A percentile compares a stretch with the other conserved stretches of the same genome.
Conservation (phyloP, 1,284 basidiomycete species). For the Irpex sp. region DNA sequence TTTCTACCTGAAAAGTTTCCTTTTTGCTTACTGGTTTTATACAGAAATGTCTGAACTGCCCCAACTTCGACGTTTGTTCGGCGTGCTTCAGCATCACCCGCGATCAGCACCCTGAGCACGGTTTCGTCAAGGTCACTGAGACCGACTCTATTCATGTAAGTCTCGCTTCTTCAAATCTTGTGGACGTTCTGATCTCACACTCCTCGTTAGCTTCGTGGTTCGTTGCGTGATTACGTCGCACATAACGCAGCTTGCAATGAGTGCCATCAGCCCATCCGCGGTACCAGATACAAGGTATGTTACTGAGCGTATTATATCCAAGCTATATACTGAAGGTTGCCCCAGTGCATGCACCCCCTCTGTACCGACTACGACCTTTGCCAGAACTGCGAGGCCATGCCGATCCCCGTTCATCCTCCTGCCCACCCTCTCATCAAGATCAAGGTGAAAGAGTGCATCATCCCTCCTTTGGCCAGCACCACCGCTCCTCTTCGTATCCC, state of each 20-base stretch:
- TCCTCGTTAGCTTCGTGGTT: slow-evolving; percentile 16
- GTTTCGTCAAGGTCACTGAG: slow-evolving; percentile 66
- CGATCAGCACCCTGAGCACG: slow-evolving; percentile 75
- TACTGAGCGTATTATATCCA: slow-evolving; percentile 3
- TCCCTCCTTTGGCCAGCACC: slow-evolving; percentile 37
- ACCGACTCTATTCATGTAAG: slow-evolving; percentile 56
- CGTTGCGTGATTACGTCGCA: slow-evolving; percentile 13
- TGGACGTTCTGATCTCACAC: not conserved
- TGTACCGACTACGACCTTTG: slow-evolving; percentile 88
- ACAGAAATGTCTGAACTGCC: slow-evolving; percentile 72
- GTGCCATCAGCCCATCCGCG: slow-evolving; percentile 56
- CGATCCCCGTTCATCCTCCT: slow-evolving; percentile 71
- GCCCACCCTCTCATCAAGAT: slow-evolving; percentile 82
- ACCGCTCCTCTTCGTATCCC: not conserved
- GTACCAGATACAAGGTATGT: slow-evolving; percentile 67
- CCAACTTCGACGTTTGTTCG: slow-evolving; percentile 75
- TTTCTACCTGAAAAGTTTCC: not conserved
- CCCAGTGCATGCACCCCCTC: slow-evolving; percentile 74
- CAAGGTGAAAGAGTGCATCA: slow-evolving; percentile 44
- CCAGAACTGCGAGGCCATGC: slow-evolving; percentile 75
- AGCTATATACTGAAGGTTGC: slow-evolving; percentile 8
- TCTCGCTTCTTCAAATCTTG: not conserved
- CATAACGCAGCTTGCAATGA: slow-evolving; percentile 29
- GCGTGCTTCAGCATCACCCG: slow-evolving; percentile 68
- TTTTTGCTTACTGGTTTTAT: slow-evolving; percentile 1